Evolutionary conservation across 2,329 filamentous ascomycete genomes (phyloP), one percentile per base, ranked within the genome.

Genomic region (Diaporthe velutina): DNA sequence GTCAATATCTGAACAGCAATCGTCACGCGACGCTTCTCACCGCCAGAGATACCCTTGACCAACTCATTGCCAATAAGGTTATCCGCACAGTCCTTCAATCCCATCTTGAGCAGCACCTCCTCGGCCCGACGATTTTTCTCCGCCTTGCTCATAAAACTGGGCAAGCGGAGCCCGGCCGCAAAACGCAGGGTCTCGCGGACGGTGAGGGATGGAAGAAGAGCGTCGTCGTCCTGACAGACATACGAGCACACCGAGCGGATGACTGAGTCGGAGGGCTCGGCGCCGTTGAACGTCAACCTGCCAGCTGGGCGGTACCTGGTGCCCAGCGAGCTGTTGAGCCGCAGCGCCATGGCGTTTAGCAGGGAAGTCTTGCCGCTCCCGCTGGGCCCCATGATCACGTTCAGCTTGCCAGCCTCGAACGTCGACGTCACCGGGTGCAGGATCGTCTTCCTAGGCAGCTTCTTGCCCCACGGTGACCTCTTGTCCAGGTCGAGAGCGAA

Each of bases 321-420:
- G 2, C 88, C 86, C 3, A 91, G 77, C 1, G 90, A 91, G 73
- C 90, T 90, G 35, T 90, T 89, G 6, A 95, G 83, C 22, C 94
- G 87, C 4, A 91, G 84, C 1, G 94, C 93, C 89, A 96, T 93
- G 1, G 92, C 88, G 79, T 94, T 95, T 15, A 95, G 85, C 0
- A 95, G 85, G 0, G 92, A 93, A 0, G 93, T 95, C 81, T 96
- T 96, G 1, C 94, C 94, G 60, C 91, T 93, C 0, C 94, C 94
- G 0, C 93, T 95, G 0, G 94, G 94, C 0, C 94, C 94, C 93
- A 95, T 95, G 77, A 96, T 94, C 33, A 95, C 88, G 76, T 95
- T 95, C 19, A 96, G 80, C 19, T 89, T 85, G 0, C 93, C 93
- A 0, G 94, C 89, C 61, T 90, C 87, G 77, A 96, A 95, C 0